phyloP scores from a whole-genome alignment of 495 filamentous ascomycete genomes.

The Astrothelium subdiscretum region DNA sequence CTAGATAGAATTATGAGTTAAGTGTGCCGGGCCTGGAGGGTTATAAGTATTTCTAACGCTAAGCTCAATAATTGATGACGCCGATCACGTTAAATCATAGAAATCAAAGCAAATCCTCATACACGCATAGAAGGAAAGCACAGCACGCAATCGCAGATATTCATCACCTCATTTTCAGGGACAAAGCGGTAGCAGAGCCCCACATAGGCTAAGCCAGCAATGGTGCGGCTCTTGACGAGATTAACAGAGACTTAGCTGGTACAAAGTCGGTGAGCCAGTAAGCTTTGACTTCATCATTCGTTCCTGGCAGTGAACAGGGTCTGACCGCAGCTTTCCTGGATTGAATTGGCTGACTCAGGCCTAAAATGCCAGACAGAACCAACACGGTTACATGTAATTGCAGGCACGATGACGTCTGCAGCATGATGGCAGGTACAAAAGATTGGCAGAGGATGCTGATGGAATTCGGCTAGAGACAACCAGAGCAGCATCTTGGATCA shows the following conservation, averaged over 20 bases:
- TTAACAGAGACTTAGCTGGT: neutral
- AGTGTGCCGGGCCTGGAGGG: neutral
- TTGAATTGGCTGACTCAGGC: neutral
- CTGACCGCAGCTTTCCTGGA: neutral
- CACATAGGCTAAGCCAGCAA: constrained; percentile 1
- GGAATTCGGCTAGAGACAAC: no score
- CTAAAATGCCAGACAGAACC: neutral
- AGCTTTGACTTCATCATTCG: neutral
- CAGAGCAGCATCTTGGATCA: no score
- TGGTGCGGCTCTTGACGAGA: neutral
- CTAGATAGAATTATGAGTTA: no score
- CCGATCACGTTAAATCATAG: neutral
- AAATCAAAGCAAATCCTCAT: neutral
- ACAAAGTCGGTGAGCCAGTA: neutral
- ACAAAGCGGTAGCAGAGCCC: neutral
- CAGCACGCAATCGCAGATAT: neutral
- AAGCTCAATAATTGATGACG: neutral
- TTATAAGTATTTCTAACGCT: neutral
- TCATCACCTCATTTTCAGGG: neutral
- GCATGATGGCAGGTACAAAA: neutral
- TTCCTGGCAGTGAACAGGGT: neutral
- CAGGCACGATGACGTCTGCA: neutral
- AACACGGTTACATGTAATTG: neutral
- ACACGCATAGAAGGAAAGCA: neutral
- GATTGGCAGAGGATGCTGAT: neutral